A percentile compares a stretch with the other conserved stretches of the same genome.
These are phyloP conservation scores for Apiospora pterosperma DNA, from an alignment of 2,329 filamentous ascomycete species.

Conservation along the genomic window DNA sequence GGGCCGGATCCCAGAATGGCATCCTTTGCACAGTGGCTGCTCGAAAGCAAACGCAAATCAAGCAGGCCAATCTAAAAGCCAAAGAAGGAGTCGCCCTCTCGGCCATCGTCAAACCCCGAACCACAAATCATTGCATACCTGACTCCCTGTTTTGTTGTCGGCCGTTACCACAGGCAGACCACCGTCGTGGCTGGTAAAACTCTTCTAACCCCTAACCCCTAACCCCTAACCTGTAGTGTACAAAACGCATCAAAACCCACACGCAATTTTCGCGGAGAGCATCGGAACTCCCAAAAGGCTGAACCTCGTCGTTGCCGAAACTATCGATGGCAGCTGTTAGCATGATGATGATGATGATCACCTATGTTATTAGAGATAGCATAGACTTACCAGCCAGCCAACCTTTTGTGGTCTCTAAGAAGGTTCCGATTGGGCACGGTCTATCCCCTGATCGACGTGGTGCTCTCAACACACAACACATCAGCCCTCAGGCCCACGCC, in stretches of 20 bases:
- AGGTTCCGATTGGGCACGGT: too few species aligned
- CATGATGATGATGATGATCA: too few species aligned
- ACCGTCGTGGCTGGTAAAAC: neutral
- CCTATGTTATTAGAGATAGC: neutral
- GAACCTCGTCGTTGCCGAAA: neutral
- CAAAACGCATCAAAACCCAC: neutral
- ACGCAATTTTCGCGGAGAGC: neutral
- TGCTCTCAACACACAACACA: too few species aligned
- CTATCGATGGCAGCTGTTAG: neutral
- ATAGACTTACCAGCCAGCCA: neutral
- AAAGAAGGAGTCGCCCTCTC: neutral
- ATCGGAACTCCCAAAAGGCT: neutral
- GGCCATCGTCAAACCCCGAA: neutral
- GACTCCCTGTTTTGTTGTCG: neutral
- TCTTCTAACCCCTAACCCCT: neutral
- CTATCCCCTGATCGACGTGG: too few species aligned
- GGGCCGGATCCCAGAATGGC: neutral
- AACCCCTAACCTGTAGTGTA: neutral
- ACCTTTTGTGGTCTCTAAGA: neutral
- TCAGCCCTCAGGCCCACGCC: neutral
- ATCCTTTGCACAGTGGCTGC: neutral
- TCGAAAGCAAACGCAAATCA: neutral
- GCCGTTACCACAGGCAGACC: neutral
- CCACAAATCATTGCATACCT: neutral
- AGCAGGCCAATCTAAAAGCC: neutral